These are phyloP conservation scores for Solanum dulcamara DNA, from an alignment of 257 asterid species.

Conservation along the genomic window DNA sequence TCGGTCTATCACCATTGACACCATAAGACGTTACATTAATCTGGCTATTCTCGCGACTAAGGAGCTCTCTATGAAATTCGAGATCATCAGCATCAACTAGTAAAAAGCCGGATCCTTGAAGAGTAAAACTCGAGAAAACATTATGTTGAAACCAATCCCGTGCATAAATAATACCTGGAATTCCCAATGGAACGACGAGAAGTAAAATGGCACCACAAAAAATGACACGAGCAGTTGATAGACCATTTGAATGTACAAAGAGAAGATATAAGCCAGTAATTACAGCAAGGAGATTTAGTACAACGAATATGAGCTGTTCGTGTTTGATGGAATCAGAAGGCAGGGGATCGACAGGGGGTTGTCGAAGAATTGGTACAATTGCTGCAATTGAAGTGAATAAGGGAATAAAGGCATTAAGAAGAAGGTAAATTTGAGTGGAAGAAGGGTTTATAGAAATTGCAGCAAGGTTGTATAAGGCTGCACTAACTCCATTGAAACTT, in stretches of 20 bases:
- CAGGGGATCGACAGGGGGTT: conserved; percentile 28
- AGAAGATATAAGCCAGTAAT: conserved; percentile 78
- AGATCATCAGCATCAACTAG: conserved; percentile 53
- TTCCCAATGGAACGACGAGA: conserved; percentile 51
- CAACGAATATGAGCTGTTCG: conserved; percentile 49
- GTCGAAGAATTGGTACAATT: conserved; percentile 57
- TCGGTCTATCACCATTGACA: not conserved
- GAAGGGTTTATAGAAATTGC: conserved; percentile 47
- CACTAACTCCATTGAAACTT: conserved; percentile 84
- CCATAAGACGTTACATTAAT: conserved; percentile 11
- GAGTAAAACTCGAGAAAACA: conserved; percentile 28
- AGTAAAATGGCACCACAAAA: conserved; percentile 56
- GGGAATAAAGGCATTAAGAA: conserved; percentile 70
- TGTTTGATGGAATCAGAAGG: conserved; percentile 28
- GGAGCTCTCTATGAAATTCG: conserved; percentile 49
- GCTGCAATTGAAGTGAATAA: conserved; percentile 42
- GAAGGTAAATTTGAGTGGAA: conserved; percentile 50
- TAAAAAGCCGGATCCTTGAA: conserved; percentile 44
- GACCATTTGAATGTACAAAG: conserved; percentile 35
- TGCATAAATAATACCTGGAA: conserved; percentile 67
- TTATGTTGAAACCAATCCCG: conserved; percentile 44
- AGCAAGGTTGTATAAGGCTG: conserved; percentile 77
- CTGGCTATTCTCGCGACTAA: conserved; percentile 22
- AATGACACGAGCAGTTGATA: conserved; percentile 21
- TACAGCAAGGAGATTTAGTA: conserved; percentile 35